Evolutionary conservation across 2,329 filamentous ascomycete species (phyloP), one percentile per base, ranked within the genome.

Genomic region (Ceratocystis albifundus): DNA sequence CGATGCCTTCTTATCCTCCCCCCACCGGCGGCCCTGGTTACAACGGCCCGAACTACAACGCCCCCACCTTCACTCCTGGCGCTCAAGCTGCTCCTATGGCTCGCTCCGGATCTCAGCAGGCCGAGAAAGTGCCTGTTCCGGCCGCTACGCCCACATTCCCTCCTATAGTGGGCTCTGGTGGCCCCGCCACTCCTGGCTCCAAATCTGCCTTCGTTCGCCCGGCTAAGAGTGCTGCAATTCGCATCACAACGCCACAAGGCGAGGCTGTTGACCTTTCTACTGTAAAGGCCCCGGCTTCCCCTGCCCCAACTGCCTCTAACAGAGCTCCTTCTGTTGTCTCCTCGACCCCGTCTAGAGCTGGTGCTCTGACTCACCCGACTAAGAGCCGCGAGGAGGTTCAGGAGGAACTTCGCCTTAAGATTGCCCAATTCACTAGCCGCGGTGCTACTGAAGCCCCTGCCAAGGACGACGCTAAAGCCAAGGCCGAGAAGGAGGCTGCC

Each of bases 311-410:
- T 73, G 77, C 74, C n/a, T 79, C 81, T 64, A 79, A 82, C 65
- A 88, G 87, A 76, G 84, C 86, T 0, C 85, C 87, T 22, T 84
- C 86, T 15, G 81, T 89, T 25, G 84, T 90, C 64, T 85, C 89
- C 7, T 88, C 90, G 2, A 86, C 88, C 0, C 89, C 90, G 7
- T 88, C 88, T 28, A 91, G 90, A 72, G 80, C 87, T 2, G 79
- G 83, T 8, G 91, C 83, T 55, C 80, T 85, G 22, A 80, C 87
- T 22, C 89, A 94, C 71, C 80, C 80, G 28, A 79, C 78, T 53
- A 94, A 94, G 81, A 88, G 88, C 1, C 83, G 84, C 45, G 88
- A 93, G 74, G 88, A 96, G 76, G 90, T 90, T 69, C 87, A 87
- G 67, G 84, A 89, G 70, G 90, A 96, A 76, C 88, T 92, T 72